These are phyloP conservation scores for Polyporus arcularius DNA, from an alignment of 768 basidiomycete genomes.

Conservation along the genomic window DNA sequence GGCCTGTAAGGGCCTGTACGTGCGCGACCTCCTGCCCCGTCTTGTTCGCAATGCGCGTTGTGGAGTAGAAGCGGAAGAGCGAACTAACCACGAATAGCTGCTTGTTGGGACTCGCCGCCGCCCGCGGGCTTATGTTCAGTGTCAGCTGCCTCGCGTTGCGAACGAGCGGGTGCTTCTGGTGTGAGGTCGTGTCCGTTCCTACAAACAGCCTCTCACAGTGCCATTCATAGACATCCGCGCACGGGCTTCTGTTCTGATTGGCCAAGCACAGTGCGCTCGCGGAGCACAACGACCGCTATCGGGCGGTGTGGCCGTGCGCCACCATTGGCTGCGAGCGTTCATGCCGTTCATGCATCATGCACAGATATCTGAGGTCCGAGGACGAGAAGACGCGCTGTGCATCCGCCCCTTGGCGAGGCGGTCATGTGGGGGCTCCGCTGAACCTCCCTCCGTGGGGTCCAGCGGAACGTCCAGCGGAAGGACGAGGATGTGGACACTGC, in stretches of 20 bases:
- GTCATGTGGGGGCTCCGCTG: neutral
- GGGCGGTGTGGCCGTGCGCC: neutral
- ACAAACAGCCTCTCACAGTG: conserved; percentile 13
- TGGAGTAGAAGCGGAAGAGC: neutral
- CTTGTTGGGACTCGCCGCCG: neutral
- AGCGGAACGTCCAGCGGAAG: neutral
- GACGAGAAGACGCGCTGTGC: neutral
- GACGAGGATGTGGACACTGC: neutral
- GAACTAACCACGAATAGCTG: neutral
- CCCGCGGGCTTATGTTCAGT: too few species aligned
- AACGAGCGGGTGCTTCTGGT: neutral
- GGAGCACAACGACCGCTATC: neutral
- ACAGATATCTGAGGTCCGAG: neutral
- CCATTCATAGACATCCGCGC: conserved; percentile 9
- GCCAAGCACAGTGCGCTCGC: neutral
- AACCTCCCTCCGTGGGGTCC: neutral
- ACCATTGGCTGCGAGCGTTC: neutral
- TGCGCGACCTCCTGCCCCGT: neutral
- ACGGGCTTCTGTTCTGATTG: neutral
- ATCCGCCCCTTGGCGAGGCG: neutral
- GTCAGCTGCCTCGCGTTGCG: neutral
- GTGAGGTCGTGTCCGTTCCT: neutral
- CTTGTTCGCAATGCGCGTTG: neutral
- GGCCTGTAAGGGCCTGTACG: conserved; percentile 3
- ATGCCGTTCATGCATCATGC: neutral